Conservation (phyloP, 305 asterid genomes). For the Andrographis paniculata region DNA sequence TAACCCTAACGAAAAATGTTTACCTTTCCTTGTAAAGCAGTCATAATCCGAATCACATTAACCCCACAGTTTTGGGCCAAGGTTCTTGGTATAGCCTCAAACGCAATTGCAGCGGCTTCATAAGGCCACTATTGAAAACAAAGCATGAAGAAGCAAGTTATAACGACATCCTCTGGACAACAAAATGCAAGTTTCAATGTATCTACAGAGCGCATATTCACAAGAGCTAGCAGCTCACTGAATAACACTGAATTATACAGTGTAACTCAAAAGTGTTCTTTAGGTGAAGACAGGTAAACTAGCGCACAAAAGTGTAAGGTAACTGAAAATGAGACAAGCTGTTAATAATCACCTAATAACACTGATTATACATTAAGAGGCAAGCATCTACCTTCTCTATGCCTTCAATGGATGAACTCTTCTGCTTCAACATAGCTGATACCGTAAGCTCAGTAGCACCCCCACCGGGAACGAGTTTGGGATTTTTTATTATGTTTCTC, state of each 20-base stretch:
- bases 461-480: conserved; percentile 97
- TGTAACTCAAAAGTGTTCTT: too few species aligned
- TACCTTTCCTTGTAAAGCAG: conserved; percentile 93
- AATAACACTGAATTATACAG: too few species aligned
- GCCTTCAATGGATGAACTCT: conserved; percentile 83
- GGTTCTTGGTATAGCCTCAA: conserved; percentile 94
- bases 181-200: too few species aligned
- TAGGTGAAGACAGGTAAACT: too few species aligned
- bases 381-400: conserved; percentile 58
- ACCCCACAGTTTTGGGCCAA: conserved; percentile 96
- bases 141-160: conserved; percentile 5
- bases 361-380: neutral
- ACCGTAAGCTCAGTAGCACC: conserved; percentile 95
- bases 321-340: too few species aligned
- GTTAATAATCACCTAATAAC: too few species aligned
- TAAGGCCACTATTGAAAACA: conserved; percentile 81
- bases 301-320: too few species aligned
- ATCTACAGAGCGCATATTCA: too few species aligned
- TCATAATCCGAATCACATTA: conserved; percentile 86
- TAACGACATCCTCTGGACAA: too few species aligned
- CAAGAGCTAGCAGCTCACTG: too few species aligned
- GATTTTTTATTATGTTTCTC: conserved; percentile 81
- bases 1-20: too few species aligned
- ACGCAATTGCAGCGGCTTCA: conserved; percentile 96
- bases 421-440: conserved; percentile 79